These are phyloP conservation scores for Aspergillus jensenii DNA, from an alignment of 2,329 filamentous ascomycete genomes.

Conservation along the genomic window DNA sequence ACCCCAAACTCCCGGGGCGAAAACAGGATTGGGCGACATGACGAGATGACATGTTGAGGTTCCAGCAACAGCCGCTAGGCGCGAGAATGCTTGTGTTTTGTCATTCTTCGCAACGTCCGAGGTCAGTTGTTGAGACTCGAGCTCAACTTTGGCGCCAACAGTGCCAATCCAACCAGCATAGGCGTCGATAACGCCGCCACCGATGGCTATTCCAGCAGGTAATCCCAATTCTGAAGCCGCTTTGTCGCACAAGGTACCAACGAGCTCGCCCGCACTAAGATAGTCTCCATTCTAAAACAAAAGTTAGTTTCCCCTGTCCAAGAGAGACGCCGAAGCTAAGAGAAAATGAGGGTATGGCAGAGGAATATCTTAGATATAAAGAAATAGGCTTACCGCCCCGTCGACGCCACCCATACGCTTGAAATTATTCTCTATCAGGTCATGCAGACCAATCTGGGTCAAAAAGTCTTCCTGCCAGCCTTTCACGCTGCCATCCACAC, in stretches of 20 bases:
- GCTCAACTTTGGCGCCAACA: conserved; percentile 90
- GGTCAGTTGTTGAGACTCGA: conserved; percentile 67
- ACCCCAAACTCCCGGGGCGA: conserved; percentile 94
- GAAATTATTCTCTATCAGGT: conserved; percentile 82
- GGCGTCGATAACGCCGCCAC: conserved; percentile 95
- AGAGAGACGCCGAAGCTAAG: background rate
- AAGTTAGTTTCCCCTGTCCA: conserved; percentile 4
- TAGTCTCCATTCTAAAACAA: conserved; percentile 80
- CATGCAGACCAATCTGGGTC: conserved; percentile 78
- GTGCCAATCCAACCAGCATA: conserved; percentile 99
- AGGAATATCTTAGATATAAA: conserved; percentile 14
- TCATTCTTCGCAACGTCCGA: conserved; percentile 73
- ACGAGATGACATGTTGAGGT: conserved; percentile 97
- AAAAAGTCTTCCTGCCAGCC: conserved; percentile 98
- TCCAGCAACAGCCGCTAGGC: conserved; percentile 89
- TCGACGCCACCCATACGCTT: conserved; percentile 92
- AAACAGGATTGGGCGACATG: conserved; percentile 90
- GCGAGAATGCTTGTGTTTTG: conserved; percentile 86
- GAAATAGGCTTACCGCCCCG: conserved; percentile 75
- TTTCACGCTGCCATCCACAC: conserved; percentile 94
- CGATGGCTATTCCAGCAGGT: conserved; percentile 82
- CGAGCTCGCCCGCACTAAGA: conserved; percentile 85
- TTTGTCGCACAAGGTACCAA: conserved; percentile 79
- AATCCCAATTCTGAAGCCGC: conserved; percentile 82
- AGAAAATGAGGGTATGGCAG: background rate